Percentiles rank a stretch among this genome's conserved stretches.
Conservation (phyloP, 108 stramenopile genomes). For the Fragilaria radians region DNA sequence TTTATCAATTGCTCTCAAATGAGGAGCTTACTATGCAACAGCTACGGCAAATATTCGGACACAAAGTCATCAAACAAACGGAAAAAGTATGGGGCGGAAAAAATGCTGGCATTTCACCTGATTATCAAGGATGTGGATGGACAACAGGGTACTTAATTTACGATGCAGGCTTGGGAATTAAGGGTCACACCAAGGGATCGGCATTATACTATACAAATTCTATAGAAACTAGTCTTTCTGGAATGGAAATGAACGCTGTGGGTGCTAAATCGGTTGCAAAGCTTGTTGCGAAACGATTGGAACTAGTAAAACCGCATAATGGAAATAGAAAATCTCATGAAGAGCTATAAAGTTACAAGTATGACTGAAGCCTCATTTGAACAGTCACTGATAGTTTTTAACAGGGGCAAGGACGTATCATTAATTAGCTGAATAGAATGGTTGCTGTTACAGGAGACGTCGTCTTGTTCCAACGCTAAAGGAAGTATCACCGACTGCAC, state of each 20-base stretch:
- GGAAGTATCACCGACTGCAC: no score
- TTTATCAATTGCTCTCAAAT: conserved; percentile 62
- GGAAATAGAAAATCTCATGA: no score
- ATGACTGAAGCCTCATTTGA: no score
- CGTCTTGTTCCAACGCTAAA: no score
- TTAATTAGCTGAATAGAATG: no score
- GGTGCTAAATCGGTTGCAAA: conserved; percentile 76
- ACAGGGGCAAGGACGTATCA: no score
- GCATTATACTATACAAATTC: conserved; percentile 74
- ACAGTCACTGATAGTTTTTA: no score
- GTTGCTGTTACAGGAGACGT: no score
- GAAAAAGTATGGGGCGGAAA: conserved; percentile 40
- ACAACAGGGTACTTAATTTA: conserved; percentile 48
- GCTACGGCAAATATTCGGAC: conserved; percentile 44
- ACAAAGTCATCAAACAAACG: conserved; percentile 22
- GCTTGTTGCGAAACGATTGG: conserved; percentile 58
- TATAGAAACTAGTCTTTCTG: conserved; percentile 59
- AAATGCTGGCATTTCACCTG: conserved; percentile 58
- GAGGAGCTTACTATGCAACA: conserved; percentile 20
- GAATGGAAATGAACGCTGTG: conserved; percentile 67
- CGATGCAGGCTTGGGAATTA: conserved; percentile 44
- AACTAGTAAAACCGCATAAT: conserved; percentile 18
- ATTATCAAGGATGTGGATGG: conserved; percentile 40
- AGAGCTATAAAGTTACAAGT: no score
- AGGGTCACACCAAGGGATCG: conserved; percentile 25